Percentiles rank a stretch among this genome's conserved stretches.
phyloP scores from a whole-genome alignment of 441 rosid genomes.

The Melastoma candidum region DNA sequence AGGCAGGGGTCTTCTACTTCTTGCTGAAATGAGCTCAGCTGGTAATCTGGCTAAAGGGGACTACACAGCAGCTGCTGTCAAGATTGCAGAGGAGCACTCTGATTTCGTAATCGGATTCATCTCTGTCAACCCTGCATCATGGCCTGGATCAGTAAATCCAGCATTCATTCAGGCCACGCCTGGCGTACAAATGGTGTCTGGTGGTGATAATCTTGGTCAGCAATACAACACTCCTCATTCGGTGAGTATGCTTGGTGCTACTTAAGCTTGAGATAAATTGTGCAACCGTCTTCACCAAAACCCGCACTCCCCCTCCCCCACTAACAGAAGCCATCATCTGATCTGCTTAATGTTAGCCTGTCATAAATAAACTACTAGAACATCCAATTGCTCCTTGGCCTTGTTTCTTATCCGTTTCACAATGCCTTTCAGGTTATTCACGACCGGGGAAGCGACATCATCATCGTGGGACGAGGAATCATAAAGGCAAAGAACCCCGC shows the following conservation, averaged over 20 bases:
- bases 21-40: slow-evolving; percentile 99
- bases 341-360: too few species aligned
- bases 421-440: slow-evolving; percentile 49
- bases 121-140: slow-evolving; percentile 88
- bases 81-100: slow-evolving; percentile 85
- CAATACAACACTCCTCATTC: slow-evolving; percentile 91
- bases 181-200: slow-evolving; percentile 88
- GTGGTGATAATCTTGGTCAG: slow-evolving; percentile 88
- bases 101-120: slow-evolving; percentile 95
- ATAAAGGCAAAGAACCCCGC: slow-evolving; percentile 75
- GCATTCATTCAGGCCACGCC: slow-evolving; percentile 96
- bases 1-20: slow-evolving; percentile 80
- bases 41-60: slow-evolving; percentile 93
- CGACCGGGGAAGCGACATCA: slow-evolving; percentile 89
- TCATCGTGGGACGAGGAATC: slow-evolving; percentile 94
- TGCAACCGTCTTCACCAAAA: not conserved
- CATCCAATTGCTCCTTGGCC: too few species aligned
- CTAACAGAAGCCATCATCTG: too few species aligned
- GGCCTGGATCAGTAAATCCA: slow-evolving; percentile 80
- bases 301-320: too few species aligned
- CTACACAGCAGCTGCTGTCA: slow-evolving; percentile 83
- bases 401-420: slow-evolving; percentile 1
- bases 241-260: slow-evolving; percentile 31
- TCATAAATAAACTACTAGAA: too few species aligned
- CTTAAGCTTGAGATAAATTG: not conserved